Percentiles rank a stretch among this genome's conserved stretches.
Evolutionary conservation across 2,329 filamentous ascomycete species (phyloP).

Genomic region (Domatiomyces globalis): DNA sequence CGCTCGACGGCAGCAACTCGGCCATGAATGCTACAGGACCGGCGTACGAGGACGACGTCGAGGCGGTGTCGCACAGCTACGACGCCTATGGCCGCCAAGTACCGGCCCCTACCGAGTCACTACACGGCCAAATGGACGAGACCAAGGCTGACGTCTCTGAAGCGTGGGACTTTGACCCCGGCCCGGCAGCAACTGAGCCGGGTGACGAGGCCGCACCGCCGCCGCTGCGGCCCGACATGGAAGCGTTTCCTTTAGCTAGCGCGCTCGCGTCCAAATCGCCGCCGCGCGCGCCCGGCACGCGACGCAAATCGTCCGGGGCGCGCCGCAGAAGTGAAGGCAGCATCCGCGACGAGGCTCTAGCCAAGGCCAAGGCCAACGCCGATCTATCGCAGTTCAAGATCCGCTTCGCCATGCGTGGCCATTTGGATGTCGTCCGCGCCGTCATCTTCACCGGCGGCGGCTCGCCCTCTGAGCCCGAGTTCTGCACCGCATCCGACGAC

Average conservation of each 20-base stretch:
- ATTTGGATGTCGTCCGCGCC: conserved; percentile 83
- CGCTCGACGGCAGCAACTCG: conserved; percentile 36
- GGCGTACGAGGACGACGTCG: conserved; percentile 40
- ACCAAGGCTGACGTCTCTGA: conserved; percentile 43
- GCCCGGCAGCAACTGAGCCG: conserved; percentile 36
- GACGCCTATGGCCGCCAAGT: conserved; percentile 44
- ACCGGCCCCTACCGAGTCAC: conserved; percentile 29
- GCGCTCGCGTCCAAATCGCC: conserved; percentile 70
- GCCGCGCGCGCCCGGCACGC: conserved; percentile 50
- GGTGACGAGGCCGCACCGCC: conserved; percentile 34
- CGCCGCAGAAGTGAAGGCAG: conserved; percentile 52
- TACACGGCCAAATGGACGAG: conserved; percentile 28
- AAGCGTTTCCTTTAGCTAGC: conserved; percentile 70
- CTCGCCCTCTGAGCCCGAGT: conserved; percentile 87
- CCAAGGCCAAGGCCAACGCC: conserved; percentile 32
- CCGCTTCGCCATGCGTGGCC: conserved; percentile 77
- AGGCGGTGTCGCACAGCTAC: conserved; percentile 44
- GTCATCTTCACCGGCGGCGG: conserved; percentile 96
- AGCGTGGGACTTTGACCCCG: conserved; percentile 87
- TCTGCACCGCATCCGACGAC: conserved; percentile 91
- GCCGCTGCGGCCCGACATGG: conserved; percentile 62
- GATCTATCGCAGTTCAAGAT: conserved; percentile 79
- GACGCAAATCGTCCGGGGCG: conserved; percentile 67
- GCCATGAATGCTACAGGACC: no score
- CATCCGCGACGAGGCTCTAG: conserved; percentile 32